Conservation (phyloP, 2,329 filamentous ascomycete genomes). For the Alternaria incomplexa region DNA sequence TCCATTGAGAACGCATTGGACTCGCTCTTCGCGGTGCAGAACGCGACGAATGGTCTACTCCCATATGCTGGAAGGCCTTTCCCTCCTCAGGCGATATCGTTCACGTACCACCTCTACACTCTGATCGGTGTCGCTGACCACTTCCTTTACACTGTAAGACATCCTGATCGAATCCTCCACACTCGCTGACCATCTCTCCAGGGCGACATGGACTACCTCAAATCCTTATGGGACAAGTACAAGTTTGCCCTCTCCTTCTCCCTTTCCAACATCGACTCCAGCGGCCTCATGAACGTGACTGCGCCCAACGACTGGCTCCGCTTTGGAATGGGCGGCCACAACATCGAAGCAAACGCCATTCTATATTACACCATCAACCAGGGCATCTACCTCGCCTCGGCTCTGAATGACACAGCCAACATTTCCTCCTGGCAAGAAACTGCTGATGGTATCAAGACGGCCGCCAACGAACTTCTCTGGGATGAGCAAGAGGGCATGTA, state of each 20-base stretch:
- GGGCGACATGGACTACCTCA: constrained; percentile 50
- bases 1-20: constrained; percentile 59
- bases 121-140: constrained; percentile 55
- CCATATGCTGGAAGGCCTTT: constrained; percentile 60
- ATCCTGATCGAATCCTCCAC: too few relatives aligned
- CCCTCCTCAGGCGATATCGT: constrained; percentile 46
- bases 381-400: constrained; percentile 58
- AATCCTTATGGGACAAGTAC: constrained; percentile 52
- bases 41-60: constrained; percentile 50
- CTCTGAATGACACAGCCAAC: constrained; percentile 53
- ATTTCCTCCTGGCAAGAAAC: constrained; percentile 50
- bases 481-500: constrained; percentile 58
- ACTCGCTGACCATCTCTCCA: constrained; percentile 15
- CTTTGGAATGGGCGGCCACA: constrained; percentile 59
- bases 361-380: constrained; percentile 60
- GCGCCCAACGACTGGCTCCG: constrained; percentile 55
- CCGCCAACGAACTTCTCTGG: constrained; percentile 59
- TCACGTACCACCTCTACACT: constrained; percentile 63
- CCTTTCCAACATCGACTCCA: constrained; percentile 50
- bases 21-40: constrained; percentile 56
- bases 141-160: constrained; percentile 49
- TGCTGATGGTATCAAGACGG: constrained; percentile 51
- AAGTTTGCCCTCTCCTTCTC: constrained; percentile 54
- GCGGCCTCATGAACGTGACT: constrained; percentile 56
- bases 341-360: constrained; percentile 56